Percentiles rank a stretch among this genome's conserved stretches.
Conservation (phyloP, 2,329 filamentous ascomycete species). For the Leptographium flavum region DNA sequence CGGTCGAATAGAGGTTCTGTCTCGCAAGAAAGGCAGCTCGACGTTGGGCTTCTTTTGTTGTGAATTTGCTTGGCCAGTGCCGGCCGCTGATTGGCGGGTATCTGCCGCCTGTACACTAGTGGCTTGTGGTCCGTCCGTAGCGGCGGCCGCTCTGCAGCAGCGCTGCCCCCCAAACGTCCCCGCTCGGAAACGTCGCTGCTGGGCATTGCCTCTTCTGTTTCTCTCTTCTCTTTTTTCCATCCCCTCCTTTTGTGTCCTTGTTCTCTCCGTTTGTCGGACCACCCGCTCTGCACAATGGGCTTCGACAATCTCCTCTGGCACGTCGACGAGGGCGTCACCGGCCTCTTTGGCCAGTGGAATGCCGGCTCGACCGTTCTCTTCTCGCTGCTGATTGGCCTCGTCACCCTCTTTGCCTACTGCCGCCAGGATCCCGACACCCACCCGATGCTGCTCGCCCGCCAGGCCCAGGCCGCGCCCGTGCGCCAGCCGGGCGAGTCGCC, state of each 20-base stretch:
- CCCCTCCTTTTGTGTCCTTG: not conserved
- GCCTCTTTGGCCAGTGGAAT: conserved; percentile 69
- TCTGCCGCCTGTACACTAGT: not conserved
- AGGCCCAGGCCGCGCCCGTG: conserved; percentile 64
- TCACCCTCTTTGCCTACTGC: conserved; percentile 57
- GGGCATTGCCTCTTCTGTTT: too few species aligned
- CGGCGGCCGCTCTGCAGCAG: not conserved
- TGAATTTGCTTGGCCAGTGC: not conserved
- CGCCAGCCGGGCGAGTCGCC: conserved; percentile 76
- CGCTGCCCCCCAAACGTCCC: too few species aligned
- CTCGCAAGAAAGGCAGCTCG: not conserved
- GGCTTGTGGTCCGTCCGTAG: not conserved
- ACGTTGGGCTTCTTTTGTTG: not conserved
- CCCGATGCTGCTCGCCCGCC: conserved; percentile 76
- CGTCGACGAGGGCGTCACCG: conserved; percentile 57
- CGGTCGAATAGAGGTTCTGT: too few species aligned
- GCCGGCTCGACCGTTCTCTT: conserved; percentile 60
- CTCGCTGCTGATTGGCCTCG: conserved; percentile 48
- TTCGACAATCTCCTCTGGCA: conserved; percentile 46
- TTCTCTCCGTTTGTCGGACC: not conserved
- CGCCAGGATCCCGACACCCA: conserved; percentile 78
- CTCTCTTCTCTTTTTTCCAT: not conserved
- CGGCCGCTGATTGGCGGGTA: not conserved
- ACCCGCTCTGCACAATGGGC: conserved; percentile 19
- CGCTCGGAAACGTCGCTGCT: too few species aligned